A percentile compares a stretch with the other conserved stretches of the same genome.
Conservation (phyloP, 2,329 filamentous ascomycete genomes). For the Chrysoporthe deuterocubensis region DNA sequence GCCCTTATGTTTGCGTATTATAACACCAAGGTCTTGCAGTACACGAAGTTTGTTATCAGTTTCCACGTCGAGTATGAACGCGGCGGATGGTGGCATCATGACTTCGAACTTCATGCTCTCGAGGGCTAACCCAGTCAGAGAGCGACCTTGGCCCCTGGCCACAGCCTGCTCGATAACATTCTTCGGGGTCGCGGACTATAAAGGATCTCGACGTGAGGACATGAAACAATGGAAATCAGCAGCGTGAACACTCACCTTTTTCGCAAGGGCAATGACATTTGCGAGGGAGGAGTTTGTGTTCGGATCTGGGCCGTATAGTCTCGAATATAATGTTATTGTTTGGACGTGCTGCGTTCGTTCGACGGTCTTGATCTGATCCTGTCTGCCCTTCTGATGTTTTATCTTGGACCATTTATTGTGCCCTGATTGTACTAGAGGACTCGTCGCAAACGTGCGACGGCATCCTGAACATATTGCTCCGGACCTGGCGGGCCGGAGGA, state of each 20-base stretch:
- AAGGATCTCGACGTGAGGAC: not conserved
- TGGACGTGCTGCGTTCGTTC: slow-evolving; percentile 71
- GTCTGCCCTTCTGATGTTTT: slow-evolving; percentile 89
- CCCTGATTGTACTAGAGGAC: slow-evolving; percentile 59
- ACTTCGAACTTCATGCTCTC: slow-evolving; percentile 80
- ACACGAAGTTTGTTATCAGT: slow-evolving; percentile 79
- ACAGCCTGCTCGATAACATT: slow-evolving; percentile 82
- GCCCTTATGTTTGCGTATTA: slow-evolving; percentile 75
- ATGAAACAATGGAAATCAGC: not conserved
- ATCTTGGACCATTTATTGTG: slow-evolving; percentile 98
- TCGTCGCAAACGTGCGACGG: slow-evolving; percentile 53
- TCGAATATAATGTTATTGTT: slow-evolving; percentile 75
- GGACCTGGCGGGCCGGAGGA: slow-evolving; percentile 2
- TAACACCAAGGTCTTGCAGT: slow-evolving; percentile 71
- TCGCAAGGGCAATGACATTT: slow-evolving; percentile 73
- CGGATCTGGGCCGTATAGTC: slow-evolving; percentile 76
- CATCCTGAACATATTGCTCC: slow-evolving; percentile 50
- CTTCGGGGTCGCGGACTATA: slow-evolving; percentile 73
- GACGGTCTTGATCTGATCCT: slow-evolving; percentile 78
- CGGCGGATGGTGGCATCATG: slow-evolving; percentile 76
- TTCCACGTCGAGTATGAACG: slow-evolving; percentile 82
- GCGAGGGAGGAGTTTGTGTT: slow-evolving; percentile 77
- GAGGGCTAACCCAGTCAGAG: slow-evolving; percentile 73
- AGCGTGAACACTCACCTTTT: slow-evolving; percentile 56
- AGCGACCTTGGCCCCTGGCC: slow-evolving; percentile 84